Conservation (phyloP, 1,284 basidiomycete species). For the Sanghuangporus weigelae region DNA sequence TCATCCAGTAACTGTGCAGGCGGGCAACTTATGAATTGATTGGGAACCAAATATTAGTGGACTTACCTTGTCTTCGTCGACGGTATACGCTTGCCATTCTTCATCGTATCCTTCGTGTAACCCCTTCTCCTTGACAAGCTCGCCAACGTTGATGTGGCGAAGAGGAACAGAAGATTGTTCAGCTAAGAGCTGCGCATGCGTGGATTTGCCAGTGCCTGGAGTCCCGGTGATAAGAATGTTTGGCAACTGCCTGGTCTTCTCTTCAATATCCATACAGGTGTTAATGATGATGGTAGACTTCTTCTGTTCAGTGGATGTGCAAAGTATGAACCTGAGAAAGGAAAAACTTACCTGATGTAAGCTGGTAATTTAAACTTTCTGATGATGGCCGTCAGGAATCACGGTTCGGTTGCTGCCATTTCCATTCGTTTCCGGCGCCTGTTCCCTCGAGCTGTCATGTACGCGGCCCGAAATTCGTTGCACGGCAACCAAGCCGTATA, state of each 20-base stretch:
- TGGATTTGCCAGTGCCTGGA: constrained; percentile 86
- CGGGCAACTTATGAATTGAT: background rate
- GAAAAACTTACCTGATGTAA: background rate
- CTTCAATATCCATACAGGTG: background rate
- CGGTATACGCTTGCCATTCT: constrained; percentile 91
- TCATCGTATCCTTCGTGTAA: constrained; percentile 87
- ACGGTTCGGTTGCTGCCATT: background rate
- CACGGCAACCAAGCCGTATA: constrained; percentile 1
- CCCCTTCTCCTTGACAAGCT: constrained; percentile 80
- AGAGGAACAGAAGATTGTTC: constrained; percentile 63
- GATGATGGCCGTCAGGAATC: background rate
- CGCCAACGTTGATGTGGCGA: constrained; percentile 85
- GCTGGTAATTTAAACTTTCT: background rate
- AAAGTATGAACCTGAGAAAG: background rate
- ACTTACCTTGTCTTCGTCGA: constrained; percentile 90
- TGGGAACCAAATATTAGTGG: background rate
- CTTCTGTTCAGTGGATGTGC: background rate
- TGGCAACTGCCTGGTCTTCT: constrained; percentile 37
- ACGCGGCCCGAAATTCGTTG: background rate
- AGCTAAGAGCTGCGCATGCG: constrained; percentile 78
- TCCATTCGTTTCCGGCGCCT: background rate
- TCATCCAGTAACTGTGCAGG: constrained; percentile 73
- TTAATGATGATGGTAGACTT: background rate
- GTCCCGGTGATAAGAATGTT: constrained; percentile 93
- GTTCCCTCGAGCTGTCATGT: background rate